phyloP scores from a whole-genome alignment of 495 filamentous ascomycete species.

The Xylaria acuta region DNA sequence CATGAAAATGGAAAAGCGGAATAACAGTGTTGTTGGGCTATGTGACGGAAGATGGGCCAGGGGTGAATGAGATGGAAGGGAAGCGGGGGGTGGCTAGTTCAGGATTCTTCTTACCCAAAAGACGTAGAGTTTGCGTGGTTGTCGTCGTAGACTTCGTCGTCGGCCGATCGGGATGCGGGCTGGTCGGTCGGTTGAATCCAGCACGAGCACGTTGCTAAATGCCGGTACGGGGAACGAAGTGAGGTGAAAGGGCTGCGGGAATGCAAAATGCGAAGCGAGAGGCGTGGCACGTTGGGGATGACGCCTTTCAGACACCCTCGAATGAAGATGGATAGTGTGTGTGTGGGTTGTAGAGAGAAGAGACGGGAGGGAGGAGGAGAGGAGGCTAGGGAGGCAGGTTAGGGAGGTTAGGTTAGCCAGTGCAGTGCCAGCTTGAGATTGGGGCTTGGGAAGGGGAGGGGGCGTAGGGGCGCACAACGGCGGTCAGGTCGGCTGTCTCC shows the following conservation, averaged over 20 bases:
- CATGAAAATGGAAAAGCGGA: neutral
- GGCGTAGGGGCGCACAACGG: neutral
- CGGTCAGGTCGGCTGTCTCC: conserved; percentile 6
- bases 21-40: neutral
- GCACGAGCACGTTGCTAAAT: conserved; percentile 13
- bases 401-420: conserved; percentile 12
- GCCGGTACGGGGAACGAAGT: neutral
- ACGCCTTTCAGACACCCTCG: conserved; percentile 24
- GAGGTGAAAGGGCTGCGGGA: neutral
- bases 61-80: conserved; percentile 7
- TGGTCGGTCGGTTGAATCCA: neutral
- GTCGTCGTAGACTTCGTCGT: conserved; percentile 8
- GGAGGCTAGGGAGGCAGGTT: conserved; percentile 3
- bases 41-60: neutral
- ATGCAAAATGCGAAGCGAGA: conserved; percentile 5
- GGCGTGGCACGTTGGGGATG: conserved; percentile 11
- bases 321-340: conserved; percentile 10
- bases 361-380: conserved; percentile 22
- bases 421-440: conserved; percentile 8
- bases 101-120: conserved; percentile 22
- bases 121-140: neutral
- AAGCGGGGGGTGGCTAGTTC: conserved; percentile 13
- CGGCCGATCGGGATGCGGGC: conserved; percentile 5
- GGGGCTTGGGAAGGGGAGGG: neutral
- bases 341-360: conserved; percentile 19